Evolutionary conservation across 176 grass and related monocot genomes (phyloP).

Genomic region (Aegilops bicornis): DNA sequence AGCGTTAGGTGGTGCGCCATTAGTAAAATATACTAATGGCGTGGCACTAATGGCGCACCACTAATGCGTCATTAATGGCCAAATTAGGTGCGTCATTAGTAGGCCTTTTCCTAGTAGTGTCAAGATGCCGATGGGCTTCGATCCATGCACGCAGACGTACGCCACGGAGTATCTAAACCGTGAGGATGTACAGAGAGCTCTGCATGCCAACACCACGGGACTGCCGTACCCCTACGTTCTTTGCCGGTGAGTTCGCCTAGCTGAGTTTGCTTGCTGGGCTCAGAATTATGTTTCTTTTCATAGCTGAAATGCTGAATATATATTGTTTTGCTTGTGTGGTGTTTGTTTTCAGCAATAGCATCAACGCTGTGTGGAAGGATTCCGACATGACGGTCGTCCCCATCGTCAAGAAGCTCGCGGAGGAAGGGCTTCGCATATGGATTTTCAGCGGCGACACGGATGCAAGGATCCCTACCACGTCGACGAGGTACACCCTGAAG

Average conservation of each 20-base stretch:
- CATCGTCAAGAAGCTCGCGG: slow-evolving; percentile 42
- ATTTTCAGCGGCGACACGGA: slow-evolving; percentile 63
- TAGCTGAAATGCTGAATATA: background rate
- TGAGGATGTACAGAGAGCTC: slow-evolving; percentile 46
- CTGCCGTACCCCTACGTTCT: slow-evolving; percentile 12
- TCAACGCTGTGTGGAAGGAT: slow-evolving; percentile 32
- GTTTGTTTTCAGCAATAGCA: slow-evolving; percentile 12
- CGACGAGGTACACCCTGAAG: slow-evolving; percentile 53
- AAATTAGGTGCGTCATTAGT: too few relatives aligned
- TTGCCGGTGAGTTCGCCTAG: slow-evolving; percentile 22
- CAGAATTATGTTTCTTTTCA: background rate
- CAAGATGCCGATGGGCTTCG: slow-evolving; percentile 37
- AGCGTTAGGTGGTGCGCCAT: too few relatives aligned
- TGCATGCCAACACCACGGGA: slow-evolving; percentile 31
- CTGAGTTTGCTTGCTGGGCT: background rate
- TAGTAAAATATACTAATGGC: too few relatives aligned
- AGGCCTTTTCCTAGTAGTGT: too few relatives aligned
- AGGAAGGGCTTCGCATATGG: slow-evolving; percentile 46
- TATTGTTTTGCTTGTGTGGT: background rate
- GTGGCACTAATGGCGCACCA: too few relatives aligned
- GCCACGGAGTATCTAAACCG: slow-evolving; percentile 44
- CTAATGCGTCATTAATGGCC: too few relatives aligned
- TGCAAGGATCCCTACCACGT: slow-evolving; percentile 51
- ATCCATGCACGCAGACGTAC: slow-evolving; percentile 40
- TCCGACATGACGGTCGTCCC: slow-evolving; percentile 42